Conservation (phyloP, 75 land plant species). For the Pinus taeda region DNA sequence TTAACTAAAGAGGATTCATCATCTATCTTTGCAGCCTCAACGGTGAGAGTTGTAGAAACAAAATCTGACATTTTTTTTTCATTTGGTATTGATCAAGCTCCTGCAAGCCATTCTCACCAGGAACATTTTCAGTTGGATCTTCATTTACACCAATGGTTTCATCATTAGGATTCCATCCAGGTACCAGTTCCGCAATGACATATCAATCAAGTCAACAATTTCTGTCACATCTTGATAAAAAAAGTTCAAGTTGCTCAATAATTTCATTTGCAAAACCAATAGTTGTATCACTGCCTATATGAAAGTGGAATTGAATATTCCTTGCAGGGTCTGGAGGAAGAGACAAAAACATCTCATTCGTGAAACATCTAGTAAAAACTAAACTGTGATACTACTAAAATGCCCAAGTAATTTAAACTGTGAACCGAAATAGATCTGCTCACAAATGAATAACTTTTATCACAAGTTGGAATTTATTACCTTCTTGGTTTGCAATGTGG, state of each 20-base stretch:
- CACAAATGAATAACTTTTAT: not conserved
- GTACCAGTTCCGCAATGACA: constrained; percentile 45
- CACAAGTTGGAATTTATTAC: constrained; percentile 22
- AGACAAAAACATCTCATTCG: not conserved
- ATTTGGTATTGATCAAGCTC: not conserved
- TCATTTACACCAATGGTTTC: constrained; percentile 17
- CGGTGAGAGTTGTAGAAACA: not conserved
- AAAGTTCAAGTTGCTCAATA: constrained; percentile 59
- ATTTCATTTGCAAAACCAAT: constrained; percentile 58
- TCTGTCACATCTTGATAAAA: constrained; percentile 55
- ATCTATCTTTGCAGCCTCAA: not conserved
- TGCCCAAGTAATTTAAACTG: not conserved
- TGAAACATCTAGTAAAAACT: not conserved
- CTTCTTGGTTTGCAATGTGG: constrained; percentile 51
- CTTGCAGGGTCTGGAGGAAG: constrained; percentile 42
- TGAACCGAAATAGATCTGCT: not conserved
- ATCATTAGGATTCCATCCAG: constrained; percentile 57
- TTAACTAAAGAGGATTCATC: too few species aligned
- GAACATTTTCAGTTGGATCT: not conserved
- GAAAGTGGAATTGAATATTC: constrained; percentile 58
- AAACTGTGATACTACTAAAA: not conserved
- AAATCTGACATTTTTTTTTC: not conserved
- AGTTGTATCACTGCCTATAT: constrained; percentile 56
- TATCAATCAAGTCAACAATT: constrained; percentile 84
- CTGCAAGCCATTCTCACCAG: not conserved